Base-by-base conservation (phyloP, 176 grass and related monocot species). In the Aegilops bicornis region DNA sequence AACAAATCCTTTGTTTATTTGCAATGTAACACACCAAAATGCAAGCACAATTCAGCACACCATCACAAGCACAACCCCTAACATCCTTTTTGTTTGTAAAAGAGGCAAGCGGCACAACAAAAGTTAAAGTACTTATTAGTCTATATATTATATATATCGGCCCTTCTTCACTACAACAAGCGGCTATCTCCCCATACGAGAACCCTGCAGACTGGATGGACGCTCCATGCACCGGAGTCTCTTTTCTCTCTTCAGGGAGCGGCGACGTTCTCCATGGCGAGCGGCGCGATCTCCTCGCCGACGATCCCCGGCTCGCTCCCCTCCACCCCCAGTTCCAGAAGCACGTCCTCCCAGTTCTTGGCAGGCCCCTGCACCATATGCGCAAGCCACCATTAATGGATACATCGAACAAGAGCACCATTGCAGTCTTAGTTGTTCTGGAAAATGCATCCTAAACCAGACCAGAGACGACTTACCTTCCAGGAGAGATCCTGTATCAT, bases 401-500 rank as follows among this genome's bases (percentile, higher is more conserved):
- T 75, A 0, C 15, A 6, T 40, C 7, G 19, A 22, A 17, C 19
- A 70, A 31, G 27, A 65, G 25, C 31, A 71, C 1, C 31, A 5
- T 14, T 16, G 40, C 6, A 17, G 15, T 54, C 1, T 8, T 8
- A 48, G 36, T 54, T 56, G 42, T 31, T 39, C 70, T 15, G 15
- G n/a, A 9, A 11, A 30, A 10, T 56, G n/a, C 76, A 47, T 47
- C 1, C 15, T 52, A 6, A 52, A 52, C 48, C 48, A 5, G 47
- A 50, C 14, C 48, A 52, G 48, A 54, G 23, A 15, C 4, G 2
- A 29, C 13, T 0, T 82, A 98, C 95, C 93, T 98, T 96, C 96
- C 96, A 98, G 16, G 93, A 98, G 70, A 98, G 92, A 24, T 98
- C 96, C 89, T 91, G 93, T 12, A 73, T 68, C 93, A 98, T 98